Conservation (phyloP, 116 monocot genomes). For the Cymodocea nodosa region DNA sequence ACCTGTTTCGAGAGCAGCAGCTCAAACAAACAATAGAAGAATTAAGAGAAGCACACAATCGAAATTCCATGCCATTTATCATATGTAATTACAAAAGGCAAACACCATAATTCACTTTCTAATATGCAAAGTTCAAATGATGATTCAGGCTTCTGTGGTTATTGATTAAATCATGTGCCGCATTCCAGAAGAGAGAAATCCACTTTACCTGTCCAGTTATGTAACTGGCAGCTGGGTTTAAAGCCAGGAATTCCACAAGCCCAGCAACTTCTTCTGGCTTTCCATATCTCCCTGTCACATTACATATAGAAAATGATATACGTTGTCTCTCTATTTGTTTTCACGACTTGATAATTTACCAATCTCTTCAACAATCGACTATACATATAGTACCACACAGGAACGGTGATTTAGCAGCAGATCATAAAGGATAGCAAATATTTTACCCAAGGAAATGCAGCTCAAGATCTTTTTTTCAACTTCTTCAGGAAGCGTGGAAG, state of each 20-base stretch:
- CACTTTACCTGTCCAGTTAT: conserved; percentile 83
- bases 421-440: not conserved
- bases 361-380: no score
- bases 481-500: conserved; percentile 60
- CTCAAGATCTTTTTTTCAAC: conserved; percentile 68
- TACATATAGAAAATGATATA: not conserved
- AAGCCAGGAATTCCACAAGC: conserved; percentile 72
- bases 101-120: not conserved
- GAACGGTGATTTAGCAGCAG: not conserved
- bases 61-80: not conserved
- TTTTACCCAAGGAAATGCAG: conserved; percentile 57
- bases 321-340: not conserved
- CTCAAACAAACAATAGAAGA: not conserved
- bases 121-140: no score
- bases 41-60: not conserved
- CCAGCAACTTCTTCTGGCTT: conserved; percentile 85
- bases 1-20: conserved; percentile 10
- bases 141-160: no score
- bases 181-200: not conserved
- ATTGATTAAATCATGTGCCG: no score
- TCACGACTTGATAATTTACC: not conserved
- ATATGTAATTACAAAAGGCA: not conserved
- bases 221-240: conserved; percentile 63
- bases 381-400: conserved; percentile 3
- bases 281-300: conserved; percentile 55